Evolutionary conservation across 139 green algal genomes (phyloP), one percentile per base, ranked within the genome.

Genomic region (Closterium sp.): DNA sequence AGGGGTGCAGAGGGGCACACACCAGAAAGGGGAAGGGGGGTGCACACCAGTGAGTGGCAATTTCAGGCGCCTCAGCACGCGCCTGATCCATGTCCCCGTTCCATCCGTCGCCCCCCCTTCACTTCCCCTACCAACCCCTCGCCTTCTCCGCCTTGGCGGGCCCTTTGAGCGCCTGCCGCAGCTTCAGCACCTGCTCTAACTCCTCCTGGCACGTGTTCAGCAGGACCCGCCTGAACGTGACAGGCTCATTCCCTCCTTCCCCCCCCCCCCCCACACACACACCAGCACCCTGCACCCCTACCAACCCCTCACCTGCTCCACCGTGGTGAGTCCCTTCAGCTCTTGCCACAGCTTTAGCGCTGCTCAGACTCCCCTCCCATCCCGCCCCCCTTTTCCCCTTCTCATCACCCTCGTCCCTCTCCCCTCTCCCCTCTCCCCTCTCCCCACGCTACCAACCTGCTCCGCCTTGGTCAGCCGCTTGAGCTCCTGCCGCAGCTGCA

Each of bases 121-220:
- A n/a, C n/a, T n/a, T 64, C 36, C 1, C 36, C 36, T 9, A 64
- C 36, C 36, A 8, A 8, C 9, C 36, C 36, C 86, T 33, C 32
- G 87, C 89, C 87, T 93, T 32, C 83, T 91, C 87, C 31, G 90
- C 87, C 31, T 34, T n/a, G 25, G 86, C 87, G 85, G 90, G 92
- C 12, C 69, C 84, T 32, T 91, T 88, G 28, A 92, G 34, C 21
- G 93, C 88, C 38, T 93, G 76, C 19, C 76, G 36, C 23, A 88
- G 69, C 66, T 35, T 38, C 21, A 89, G 85, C 6, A 87, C 85
- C 4, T 43, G 90, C 83, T 89, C 96, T 94, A 99, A 99, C 96
- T 98, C 97, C 90, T 97, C 96, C 96, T 99, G 97, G 95, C 98
- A 99, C 96, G 98, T 99, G 96, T 98, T 98, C 1, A 99, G 95